Base-by-base conservation (phyloP, 176 grass and related monocot species). In the Alloteropsis semialata region DNA sequence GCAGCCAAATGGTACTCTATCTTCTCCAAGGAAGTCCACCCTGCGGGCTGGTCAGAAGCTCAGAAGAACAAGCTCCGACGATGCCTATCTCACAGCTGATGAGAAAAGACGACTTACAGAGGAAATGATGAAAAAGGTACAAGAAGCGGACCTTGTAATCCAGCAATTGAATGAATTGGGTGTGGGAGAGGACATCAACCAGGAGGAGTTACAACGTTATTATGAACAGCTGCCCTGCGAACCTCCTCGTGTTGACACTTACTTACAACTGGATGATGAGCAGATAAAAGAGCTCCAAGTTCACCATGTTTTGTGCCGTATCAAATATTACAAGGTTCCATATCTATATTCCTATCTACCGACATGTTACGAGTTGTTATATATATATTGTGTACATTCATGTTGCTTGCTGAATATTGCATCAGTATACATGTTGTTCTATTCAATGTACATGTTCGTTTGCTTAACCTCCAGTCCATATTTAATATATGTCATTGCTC, bases 281-380 rank as follows among this genome's bases (percentile, higher is more conserved):
- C 39, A 55, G 72, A 4, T 84, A 3, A 43, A 64, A 4, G 4
- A 8, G 18, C 71, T 43, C 21, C 59, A 33, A 3, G 3, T 2
- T 7, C 72, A 0, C 44, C 17, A 67, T 44, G 25, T 27, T 4
- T 5, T 66, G 15, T 84, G 32, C 41, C 72, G 61, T 34, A 43
- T 76, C 72, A 67, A 64, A 41, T 84, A 65, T 55, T 30, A 2
- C 68, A 38, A 75, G 70, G 70, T 83, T 82, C 13, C n/a, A n/a
- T n/a, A n/a, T n/a, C n/a, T n/a, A 36, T 39, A 8, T 4, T 60
- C 9, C 24, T 56, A 3, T 41, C 5, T 21, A 1, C 18, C 44
- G 15, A 49, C 29, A 65, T 64, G 11, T 21, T 19, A 64, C n/a
- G n/a, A n/a, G n/a, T n/a, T n/a, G n/a, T n/a, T n/a, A n/a, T n/a